Percentiles rank a stretch among this genome's conserved stretches.
phyloP scores from a whole-genome alignment of 2,329 filamentous ascomycete species.

The Periglandula ipomoeae region DNA sequence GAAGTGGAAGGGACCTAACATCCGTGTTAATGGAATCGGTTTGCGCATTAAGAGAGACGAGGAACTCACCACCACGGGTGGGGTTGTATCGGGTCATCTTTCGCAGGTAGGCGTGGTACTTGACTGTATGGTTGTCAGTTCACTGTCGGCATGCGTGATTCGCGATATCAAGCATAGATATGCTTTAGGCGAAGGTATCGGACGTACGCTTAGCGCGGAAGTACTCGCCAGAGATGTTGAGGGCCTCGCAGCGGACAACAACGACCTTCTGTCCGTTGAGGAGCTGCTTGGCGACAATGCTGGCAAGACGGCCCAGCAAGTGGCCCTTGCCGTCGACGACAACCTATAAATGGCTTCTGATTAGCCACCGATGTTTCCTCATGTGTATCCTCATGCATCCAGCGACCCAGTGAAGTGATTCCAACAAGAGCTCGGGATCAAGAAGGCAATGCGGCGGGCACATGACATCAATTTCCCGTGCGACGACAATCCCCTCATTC shows the following conservation, averaged over 20 bases:
- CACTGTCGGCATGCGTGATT: constrained; percentile 9
- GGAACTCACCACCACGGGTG: constrained; percentile 80
- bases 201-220: constrained; percentile 99
- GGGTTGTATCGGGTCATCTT: constrained; percentile 99
- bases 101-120: constrained; percentile 99
- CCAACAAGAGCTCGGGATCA: neutral
- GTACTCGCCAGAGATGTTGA: constrained; percentile 99
- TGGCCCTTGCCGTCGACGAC: constrained; percentile 99
- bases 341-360: constrained; percentile 48
- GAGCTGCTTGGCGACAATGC: constrained; percentile 97
- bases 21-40: constrained; percentile 20
- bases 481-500: neutral
- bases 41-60: constrained; percentile 8
- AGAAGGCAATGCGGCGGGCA: constrained; percentile 4
- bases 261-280: constrained; percentile 99
- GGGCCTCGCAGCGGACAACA: constrained; percentile 93
- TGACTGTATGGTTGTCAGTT: constrained; percentile 64
- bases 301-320: constrained; percentile 97
- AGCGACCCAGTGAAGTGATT: neutral
- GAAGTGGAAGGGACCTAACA: constrained; percentile 95
- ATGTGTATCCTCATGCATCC: neutral
- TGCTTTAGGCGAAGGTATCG: constrained; percentile 2
- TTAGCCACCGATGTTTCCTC: constrained; percentile 16
- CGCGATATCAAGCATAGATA: neutral
- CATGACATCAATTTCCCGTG: constrained; percentile 2